Conservation (phyloP, 2,329 filamentous ascomycete species). For the Bipolaris sorokiniana region DNA sequence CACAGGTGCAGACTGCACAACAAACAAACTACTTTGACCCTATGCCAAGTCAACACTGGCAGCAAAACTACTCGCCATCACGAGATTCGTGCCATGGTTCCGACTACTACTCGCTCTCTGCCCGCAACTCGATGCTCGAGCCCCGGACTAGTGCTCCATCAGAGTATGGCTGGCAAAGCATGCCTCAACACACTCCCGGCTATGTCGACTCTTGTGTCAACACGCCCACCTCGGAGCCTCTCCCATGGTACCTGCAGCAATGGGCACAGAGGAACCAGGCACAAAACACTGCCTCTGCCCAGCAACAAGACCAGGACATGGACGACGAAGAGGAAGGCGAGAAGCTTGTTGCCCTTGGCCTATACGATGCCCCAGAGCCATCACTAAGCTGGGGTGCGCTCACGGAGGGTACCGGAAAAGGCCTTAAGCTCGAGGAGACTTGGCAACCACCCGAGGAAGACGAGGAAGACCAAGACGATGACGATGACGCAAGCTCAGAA, state of each 20-base stretch:
- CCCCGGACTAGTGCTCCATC: slow-evolving; percentile 24
- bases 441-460: slow-evolving; percentile 68
- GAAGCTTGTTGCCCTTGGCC: slow-evolving; percentile 79
- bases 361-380: slow-evolving; percentile 76
- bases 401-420: slow-evolving; percentile 66
- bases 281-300: slow-evolving; percentile 25
- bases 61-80: slow-evolving; percentile 28
- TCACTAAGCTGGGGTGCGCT: slow-evolving; percentile 60
- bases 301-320: slow-evolving; percentile 56
- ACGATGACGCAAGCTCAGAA: slow-evolving; percentile 54
- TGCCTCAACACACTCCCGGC: slow-evolving; percentile 28
- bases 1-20: slow-evolving; percentile 44
- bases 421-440: slow-evolving; percentile 80
- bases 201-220: slow-evolving; percentile 40
- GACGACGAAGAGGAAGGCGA: slow-evolving; percentile 66
- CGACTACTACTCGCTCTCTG: slow-evolving; percentile 46
- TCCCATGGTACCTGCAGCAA: slow-evolving; percentile 48
- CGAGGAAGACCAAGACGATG: slow-evolving; percentile 55
- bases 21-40: slow-evolving; percentile 32
- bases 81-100: slow-evolving; percentile 38
- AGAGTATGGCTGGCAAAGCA: slow-evolving; percentile 39
- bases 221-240: slow-evolving; percentile 38
- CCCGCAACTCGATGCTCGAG: slow-evolving; percentile 41
- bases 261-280: slow-evolving; percentile 46
- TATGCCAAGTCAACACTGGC: slow-evolving; percentile 37